These are phyloP conservation scores for Chytridium lagenaria DNA, from an alignment of 371 early-diverging fungal species.

Conservation along the genomic window DNA sequence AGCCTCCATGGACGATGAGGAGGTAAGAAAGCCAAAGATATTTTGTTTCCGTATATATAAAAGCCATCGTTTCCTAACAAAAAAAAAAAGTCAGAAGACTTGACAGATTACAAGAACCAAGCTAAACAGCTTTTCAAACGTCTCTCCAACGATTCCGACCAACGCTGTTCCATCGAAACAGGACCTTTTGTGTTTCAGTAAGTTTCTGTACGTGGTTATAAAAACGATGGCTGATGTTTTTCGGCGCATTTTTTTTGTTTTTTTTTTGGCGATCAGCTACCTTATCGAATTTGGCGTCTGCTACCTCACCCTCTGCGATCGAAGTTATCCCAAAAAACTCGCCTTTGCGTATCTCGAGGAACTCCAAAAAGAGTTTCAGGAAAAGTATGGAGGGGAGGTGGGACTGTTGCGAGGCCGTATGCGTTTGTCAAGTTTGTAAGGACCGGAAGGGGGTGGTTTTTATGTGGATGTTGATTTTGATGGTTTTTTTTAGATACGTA, in stretches of 20 bases:
- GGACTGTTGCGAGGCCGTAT: slow-evolving; percentile 90
- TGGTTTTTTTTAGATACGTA: slow-evolving; percentile 74
- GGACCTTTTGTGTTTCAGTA: slow-evolving; percentile 50
- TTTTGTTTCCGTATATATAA: no score
- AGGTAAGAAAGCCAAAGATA: no score
- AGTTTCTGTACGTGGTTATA: no score
- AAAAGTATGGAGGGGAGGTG: slow-evolving; percentile 90
- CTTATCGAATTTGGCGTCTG: slow-evolving; percentile 92
- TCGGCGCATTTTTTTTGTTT: no score
- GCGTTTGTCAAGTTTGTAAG: slow-evolving; percentile 97
- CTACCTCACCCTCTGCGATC: slow-evolving; percentile 92
- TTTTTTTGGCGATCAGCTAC: no score
- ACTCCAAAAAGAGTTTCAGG: slow-evolving; percentile 90
- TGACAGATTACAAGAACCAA: slow-evolving; percentile 91
- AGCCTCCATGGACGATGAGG: slow-evolving; percentile 97
- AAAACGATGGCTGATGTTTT: no score
- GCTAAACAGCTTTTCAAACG: slow-evolving; percentile 90
- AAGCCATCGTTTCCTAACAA: no score
- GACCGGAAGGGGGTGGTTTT: slow-evolving; percentile 60
- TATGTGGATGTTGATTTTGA: slow-evolving; percentile 9
- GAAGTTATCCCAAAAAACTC: slow-evolving; percentile 92
- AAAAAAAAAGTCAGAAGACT: slow-evolving; percentile 54
- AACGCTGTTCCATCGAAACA: slow-evolving; percentile 93
- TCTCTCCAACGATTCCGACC: slow-evolving; percentile 84
- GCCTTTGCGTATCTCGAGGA: slow-evolving; percentile 96